Evolutionary conservation across 768 basidiomycete genomes (phyloP).

Genomic region (Lactifluus volemus): DNA sequence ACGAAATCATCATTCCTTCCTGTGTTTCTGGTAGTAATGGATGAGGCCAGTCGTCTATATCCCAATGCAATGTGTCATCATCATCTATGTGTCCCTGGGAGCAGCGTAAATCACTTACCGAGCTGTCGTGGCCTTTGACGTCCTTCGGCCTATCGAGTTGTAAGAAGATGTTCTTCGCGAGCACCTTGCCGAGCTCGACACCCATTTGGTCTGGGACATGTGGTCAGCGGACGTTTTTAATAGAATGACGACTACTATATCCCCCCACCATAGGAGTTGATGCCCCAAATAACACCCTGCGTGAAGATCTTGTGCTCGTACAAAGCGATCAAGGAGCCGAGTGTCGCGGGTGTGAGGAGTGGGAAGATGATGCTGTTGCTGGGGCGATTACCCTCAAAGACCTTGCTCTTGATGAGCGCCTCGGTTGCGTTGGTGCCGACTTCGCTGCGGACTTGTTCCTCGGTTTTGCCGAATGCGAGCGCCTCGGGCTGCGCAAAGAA

Average conservation of each 20-base stretch:
- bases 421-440: constrained; percentile 64
- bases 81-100: not conserved
- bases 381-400: constrained; percentile 95
- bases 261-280: constrained; percentile 87
- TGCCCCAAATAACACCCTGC: constrained; percentile 95
- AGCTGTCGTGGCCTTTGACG: constrained; percentile 85
- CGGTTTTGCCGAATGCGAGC: constrained; percentile 94
- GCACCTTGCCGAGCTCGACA: constrained; percentile 94
- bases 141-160: constrained; percentile 76
- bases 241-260: not conserved
- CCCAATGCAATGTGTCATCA: not conserved
- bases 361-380: constrained; percentile 97
- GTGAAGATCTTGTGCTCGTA: constrained; percentile 99
- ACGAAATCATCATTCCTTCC: constrained; percentile 49
- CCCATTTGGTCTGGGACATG: constrained; percentile 85
- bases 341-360: constrained; percentile 76
- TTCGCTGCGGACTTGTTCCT: constrained; percentile 71
- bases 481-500: constrained; percentile 99
- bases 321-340: constrained; percentile 81
- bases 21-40: constrained; percentile 89
- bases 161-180: constrained; percentile 91
- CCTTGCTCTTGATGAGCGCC: constrained; percentile 89
- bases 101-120: constrained; percentile 31
- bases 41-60: constrained; percentile 90
- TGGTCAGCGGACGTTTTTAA: not conserved